Evolutionary conservation across 1,284 basidiomycete genomes (phyloP).

Genomic region (Malassezia globosa): DNA sequence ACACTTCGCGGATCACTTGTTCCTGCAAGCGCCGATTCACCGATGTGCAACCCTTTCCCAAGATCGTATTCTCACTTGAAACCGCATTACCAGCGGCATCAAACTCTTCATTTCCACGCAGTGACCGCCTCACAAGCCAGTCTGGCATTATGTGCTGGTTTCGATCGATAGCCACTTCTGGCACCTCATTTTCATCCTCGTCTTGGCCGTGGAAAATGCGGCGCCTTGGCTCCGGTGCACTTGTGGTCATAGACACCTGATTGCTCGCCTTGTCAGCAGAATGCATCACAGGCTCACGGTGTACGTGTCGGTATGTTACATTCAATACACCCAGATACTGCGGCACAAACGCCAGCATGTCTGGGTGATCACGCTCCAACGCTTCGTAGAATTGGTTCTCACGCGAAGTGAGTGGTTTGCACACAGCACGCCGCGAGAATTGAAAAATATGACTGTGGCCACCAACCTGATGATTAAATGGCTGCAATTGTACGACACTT

Average conservation of each 20-base stretch:
- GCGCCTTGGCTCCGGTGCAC: conserved; percentile 18
- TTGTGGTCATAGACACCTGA: too few relatives aligned
- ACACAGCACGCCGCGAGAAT: conserved; percentile 92
- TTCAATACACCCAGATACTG: conserved; percentile 96
- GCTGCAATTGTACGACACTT: conserved; percentile 67
- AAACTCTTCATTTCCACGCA: not conserved
- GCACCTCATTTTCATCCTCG: conserved; percentile 46
- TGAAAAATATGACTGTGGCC: conserved; percentile 96
- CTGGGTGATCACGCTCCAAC: conserved; percentile 82
- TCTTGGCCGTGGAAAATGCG: conserved; percentile 43
- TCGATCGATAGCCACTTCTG: conserved; percentile 72
- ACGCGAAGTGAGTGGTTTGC: conserved; percentile 92
- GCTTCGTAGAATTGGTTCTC: conserved; percentile 98
- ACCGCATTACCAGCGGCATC: not conserved
- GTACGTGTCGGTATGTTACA: conserved; percentile 61
- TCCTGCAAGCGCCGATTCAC: conserved; percentile 45
- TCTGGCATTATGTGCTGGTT: conserved; percentile 93
- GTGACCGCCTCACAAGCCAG: conserved; percentile 57
- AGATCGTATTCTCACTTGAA: conserved; percentile 15
- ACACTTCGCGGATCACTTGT: conserved; percentile 44
- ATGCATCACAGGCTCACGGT: conserved; percentile 3
- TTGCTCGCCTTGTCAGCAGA: not conserved
- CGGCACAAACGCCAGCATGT: conserved; percentile 80
- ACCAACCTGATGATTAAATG: conserved; percentile 94
- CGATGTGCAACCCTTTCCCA: conserved; percentile 38